phyloP scores from a whole-genome alignment of 139 green algal genomes.

The Spirogloea muscicola region DNA sequence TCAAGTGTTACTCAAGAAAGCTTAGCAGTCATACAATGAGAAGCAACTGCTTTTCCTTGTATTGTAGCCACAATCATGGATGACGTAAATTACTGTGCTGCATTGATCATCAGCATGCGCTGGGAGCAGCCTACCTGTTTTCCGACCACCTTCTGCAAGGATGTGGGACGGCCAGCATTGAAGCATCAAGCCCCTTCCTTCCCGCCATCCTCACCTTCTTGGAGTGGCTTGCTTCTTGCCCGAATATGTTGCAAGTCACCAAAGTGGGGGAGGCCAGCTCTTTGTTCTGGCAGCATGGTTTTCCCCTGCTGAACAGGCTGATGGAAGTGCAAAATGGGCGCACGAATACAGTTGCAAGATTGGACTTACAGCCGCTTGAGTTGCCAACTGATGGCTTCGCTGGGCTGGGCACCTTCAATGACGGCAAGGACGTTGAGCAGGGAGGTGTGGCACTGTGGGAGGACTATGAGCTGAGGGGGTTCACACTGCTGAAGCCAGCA shows the following conservation, averaged over 20 bases:
- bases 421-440: too few relatives aligned
- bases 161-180: background rate
- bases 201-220: conserved; percentile 11
- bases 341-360: too few relatives aligned
- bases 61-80: too few relatives aligned
- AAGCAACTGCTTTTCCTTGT: too few relatives aligned
- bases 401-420: too few relatives aligned
- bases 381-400: too few relatives aligned
- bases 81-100: too few relatives aligned
- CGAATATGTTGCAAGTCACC: background rate
- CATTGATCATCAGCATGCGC: conserved; percentile 20
- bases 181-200: background rate
- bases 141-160: conserved; percentile 24
- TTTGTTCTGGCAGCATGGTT: conserved; percentile 33
- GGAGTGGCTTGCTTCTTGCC: conserved; percentile 15
- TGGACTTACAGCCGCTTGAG: too few relatives aligned
- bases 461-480: conserved; percentile 34
- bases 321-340: conserved; percentile 5
- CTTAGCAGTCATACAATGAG: too few relatives aligned
- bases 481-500: conserved; percentile 8
- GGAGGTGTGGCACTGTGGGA: conserved; percentile 28
- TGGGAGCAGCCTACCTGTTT: conserved; percentile 26
- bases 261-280: conserved; percentile 11
- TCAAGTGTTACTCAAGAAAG: too few relatives aligned
- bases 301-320: conserved; percentile 14